A percentile compares a stretch with the other conserved stretches of the same genome.
phyloP scores from a whole-genome alignment of 352 stramenopile species.

The Aphanomyces stellatus region DNA sequence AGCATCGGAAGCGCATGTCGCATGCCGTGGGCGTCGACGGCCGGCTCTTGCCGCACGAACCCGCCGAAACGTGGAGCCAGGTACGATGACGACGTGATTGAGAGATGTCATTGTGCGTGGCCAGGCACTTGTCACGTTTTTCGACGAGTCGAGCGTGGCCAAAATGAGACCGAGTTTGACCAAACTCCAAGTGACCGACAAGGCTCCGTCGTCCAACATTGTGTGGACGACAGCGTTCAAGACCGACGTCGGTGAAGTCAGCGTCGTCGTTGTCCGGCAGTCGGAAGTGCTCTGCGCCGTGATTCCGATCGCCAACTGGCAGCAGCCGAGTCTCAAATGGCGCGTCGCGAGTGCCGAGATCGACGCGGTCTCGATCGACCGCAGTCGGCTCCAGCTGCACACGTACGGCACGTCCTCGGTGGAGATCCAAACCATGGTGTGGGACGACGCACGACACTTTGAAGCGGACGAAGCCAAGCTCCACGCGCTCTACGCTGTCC shows the following conservation, averaged over 20 bases:
- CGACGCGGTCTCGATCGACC: not conserved
- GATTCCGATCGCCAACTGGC: not conserved
- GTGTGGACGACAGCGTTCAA: slow-evolving; percentile 18
- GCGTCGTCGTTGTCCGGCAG: slow-evolving; percentile 6
- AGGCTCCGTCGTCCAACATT: not conserved
- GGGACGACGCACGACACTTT: slow-evolving; percentile 16
- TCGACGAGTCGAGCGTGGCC: not conserved
- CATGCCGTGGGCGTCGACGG: slow-evolving; percentile 12
- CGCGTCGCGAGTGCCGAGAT: not conserved
- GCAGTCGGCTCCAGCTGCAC: not conserved
- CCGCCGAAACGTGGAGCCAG: not conserved
- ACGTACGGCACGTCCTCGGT: not conserved
- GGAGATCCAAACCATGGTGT: not conserved
- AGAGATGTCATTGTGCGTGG: too few species aligned
- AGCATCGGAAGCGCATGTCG: slow-evolving; percentile 13
- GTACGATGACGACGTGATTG: too few species aligned
- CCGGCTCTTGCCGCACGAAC: slow-evolving; percentile 9
- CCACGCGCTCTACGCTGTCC: not conserved
- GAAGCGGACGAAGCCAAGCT: slow-evolving; percentile 10
- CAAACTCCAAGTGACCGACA: not conserved
- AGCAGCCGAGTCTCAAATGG: slow-evolving; percentile 10
- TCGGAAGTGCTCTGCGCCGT: not conserved
- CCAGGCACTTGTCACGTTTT: not conserved
- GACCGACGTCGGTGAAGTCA: not conserved
- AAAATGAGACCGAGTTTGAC: not conserved